Base-by-base conservation (phyloP, 2,329 filamentous ascomycete species). In the Phyllosticta citriasiana region DNA sequence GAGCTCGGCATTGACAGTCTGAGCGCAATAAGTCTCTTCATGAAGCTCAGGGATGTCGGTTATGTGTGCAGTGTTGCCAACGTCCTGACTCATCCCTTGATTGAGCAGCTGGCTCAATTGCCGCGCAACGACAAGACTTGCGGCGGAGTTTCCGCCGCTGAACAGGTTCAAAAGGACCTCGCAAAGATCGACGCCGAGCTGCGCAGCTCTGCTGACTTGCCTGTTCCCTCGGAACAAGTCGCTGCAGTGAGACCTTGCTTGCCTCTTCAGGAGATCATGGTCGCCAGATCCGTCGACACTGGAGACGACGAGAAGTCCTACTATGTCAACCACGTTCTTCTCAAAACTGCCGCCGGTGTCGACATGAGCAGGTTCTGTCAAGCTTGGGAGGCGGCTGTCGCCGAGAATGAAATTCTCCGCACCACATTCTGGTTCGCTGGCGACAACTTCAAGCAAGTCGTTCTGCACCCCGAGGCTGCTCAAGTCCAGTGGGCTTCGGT, bases 391-490 rank as follows among this genome's bases (percentile, higher is more conserved):
- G 70, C 71, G 12, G 71, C 75, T 3, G 73, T 80, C 2, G 66
- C 74, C 7, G 75, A 77, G 40, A 68, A 77, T 26, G 76, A 78
- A 30, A 79, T 82, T 19, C 70, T 82, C 10, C 74, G 80, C 10
- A 82, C 80, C 25, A 74, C 79, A 0, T 96, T 97, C 68, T 75
- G 89, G 67, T 61, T 8, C 66, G 73, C 33, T 8, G 55, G 55
- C n/a, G 56, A 58, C 51, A 30, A 62, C 63, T 68, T 72, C 8
- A 63, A 57, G 6, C 65, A 72, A 19, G 67, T 71, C 52, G 66
- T 77, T 0, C 57, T 76, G n/a, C 53, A 62, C 1, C 35, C 62
- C 1, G 63, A 66, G 5, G 57, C 62, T 1, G 53, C 59, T 27
- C 7, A 56, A 8, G 56, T 69, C 14, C 59, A 51, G 4, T 72